Conservation (phyloP, 73 alveolate species). For the Tetrahymena thermophila region DNA sequence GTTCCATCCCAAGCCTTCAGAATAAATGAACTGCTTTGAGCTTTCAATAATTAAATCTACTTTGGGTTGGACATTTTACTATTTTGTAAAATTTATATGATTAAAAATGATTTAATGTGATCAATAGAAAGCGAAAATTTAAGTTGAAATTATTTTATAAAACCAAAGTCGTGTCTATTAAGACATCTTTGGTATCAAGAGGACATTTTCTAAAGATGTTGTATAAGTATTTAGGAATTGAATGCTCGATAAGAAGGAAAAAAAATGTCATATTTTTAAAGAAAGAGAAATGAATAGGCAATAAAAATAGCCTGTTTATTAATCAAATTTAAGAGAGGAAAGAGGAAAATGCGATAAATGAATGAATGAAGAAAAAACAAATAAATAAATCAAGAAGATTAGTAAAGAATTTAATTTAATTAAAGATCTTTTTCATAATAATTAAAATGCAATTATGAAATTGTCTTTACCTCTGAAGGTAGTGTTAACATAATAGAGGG, state of each 20-base stretch:
- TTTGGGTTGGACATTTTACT: conserved; percentile 12
- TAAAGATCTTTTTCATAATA: background rate
- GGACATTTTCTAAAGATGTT: background rate
- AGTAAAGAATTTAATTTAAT: background rate
- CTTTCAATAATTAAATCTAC: conserved; percentile 24
- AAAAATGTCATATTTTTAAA: background rate
- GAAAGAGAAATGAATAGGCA: background rate
- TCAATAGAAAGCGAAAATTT: background rate
- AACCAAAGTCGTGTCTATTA: background rate
- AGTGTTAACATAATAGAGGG: conserved; percentile 5
- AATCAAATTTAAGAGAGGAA: background rate
- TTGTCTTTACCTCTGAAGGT: background rate
- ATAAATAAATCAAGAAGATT: background rate
- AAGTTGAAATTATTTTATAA: no score
- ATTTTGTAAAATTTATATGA: background rate
- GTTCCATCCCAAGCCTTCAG: conserved; percentile 25
- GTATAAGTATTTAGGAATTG: background rate
- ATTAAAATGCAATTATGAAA: background rate
- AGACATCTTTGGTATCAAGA: background rate
- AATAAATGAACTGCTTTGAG: conserved; percentile 17
- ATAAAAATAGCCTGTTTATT: background rate
- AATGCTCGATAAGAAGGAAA: background rate
- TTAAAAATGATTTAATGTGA: background rate
- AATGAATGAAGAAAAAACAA: background rate
- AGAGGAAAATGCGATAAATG: background rate